A percentile compares a stretch with the other conserved stretches of the same genome.
These are phyloP conservation scores for Colletotrichum tabaci DNA, from an alignment of 2,329 filamentous ascomycete species.

Conservation along the genomic window DNA sequence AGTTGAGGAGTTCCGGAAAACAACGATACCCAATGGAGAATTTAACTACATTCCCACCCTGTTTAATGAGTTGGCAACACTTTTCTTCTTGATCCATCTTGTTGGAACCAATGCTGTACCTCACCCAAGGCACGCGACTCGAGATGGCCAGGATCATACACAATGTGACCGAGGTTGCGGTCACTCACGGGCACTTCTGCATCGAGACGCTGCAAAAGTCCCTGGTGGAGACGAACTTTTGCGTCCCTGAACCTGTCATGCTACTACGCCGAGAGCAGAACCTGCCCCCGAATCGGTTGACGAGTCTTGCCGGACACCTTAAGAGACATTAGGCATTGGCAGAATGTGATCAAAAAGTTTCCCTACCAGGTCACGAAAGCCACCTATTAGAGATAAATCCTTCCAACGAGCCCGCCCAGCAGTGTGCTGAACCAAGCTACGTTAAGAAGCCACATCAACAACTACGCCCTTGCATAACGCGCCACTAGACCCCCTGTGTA, in stretches of 20 bases:
- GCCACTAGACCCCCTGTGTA: not conserved
- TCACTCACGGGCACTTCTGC: constrained; percentile 29
- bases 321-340: not conserved
- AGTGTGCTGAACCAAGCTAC: not conserved
- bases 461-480: constrained; percentile 8
- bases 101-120: not conserved
- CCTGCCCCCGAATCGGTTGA: constrained; percentile 6
- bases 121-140: not conserved
- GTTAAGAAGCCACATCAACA: not conserved
- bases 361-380: no score
- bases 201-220: constrained; percentile 27
- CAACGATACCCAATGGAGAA: constrained; percentile 16
- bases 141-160: not conserved
- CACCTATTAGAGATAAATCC: not conserved
- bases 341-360: not conserved
- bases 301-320: not conserved
- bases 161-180: constrained; percentile 12
- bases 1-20: constrained; percentile 27
- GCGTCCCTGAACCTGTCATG: constrained; percentile 15
- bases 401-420: not conserved
- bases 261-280: not conserved
- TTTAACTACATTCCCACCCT: not conserved
- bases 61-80: not conserved
- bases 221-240: constrained; percentile 25
- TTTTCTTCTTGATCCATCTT: not conserved